Conservation (phyloP, 371 early-diverging fungal species). For the Umbelopsis sp. region DNA sequence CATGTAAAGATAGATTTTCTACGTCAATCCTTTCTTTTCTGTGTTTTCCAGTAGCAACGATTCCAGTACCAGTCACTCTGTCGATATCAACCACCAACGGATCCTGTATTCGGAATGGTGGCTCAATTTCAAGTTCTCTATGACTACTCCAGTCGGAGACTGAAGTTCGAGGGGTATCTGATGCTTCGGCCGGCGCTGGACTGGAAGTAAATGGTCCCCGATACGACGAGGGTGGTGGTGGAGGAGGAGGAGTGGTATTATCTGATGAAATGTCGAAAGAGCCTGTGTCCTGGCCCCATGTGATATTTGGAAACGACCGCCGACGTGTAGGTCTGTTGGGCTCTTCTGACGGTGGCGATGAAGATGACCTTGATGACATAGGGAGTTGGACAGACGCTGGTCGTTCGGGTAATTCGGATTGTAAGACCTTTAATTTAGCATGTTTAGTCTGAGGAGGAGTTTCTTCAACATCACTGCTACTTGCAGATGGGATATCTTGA, state of each 20-base stretch:
- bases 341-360: not conserved
- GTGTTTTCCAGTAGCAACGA: constrained; percentile 42
- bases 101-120: constrained; percentile 38
- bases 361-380: not conserved
- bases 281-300: not conserved
- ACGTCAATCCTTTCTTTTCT: constrained; percentile 17
- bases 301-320: constrained; percentile 10
- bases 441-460: not conserved
- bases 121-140: constrained; percentile 15
- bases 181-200: not conserved
- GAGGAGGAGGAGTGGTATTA: not conserved
- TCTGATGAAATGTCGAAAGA: not conserved
- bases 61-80: constrained; percentile 32
- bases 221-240: not conserved
- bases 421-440: not conserved
- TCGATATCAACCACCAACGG: constrained; percentile 47
- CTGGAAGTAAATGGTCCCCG: not conserved
- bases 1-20: constrained; percentile 2
- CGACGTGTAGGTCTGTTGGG: not conserved
- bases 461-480: constrained; percentile 9
- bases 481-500: not conserved
- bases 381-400: constrained; percentile 1
- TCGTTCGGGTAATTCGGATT: not conserved
- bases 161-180: constrained; percentile 11
- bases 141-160: constrained; percentile 7